phyloP scores from a whole-genome alignment of 768 basidiomycete genomes.

The Jaapia argillacea region DNA sequence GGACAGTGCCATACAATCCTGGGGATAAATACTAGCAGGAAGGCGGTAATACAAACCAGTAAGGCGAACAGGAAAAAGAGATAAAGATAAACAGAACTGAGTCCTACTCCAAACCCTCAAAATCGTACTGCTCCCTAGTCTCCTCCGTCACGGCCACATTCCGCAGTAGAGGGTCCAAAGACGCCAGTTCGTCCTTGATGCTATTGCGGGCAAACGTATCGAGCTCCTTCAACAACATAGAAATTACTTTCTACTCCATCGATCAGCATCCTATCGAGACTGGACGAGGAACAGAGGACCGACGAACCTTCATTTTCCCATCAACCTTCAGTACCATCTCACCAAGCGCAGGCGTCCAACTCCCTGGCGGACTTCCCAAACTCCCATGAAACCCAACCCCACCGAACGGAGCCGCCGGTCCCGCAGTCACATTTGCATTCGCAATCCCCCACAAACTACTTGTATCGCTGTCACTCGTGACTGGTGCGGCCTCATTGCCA shows the following conservation, averaged over 20 bases:
- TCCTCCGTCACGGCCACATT: slow-evolving; percentile 36
- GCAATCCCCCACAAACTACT: slow-evolving; percentile 67
- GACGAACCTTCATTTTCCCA: slow-evolving; percentile 68
- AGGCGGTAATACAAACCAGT: too few species aligned
- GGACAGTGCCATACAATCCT: too few species aligned
- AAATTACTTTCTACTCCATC: slow-evolving; percentile 70
- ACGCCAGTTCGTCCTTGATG: slow-evolving; percentile 76
- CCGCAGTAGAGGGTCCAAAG: slow-evolving; percentile 67
- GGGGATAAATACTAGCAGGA: too few species aligned
- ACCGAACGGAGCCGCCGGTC: slow-evolving; percentile 18
- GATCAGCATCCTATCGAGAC: slow-evolving; percentile 4
- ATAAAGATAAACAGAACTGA: not conserved
- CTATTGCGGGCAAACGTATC: slow-evolving; percentile 72
- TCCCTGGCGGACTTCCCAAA: slow-evolving; percentile 41
- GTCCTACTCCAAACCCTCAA: slow-evolving; percentile 19
- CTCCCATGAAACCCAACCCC: slow-evolving; percentile 15
- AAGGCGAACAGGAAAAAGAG: too few species aligned
- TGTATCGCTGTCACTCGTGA: too few species aligned
- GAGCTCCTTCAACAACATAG: slow-evolving; percentile 69
- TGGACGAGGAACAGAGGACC: slow-evolving; percentile 1
- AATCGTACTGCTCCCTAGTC: slow-evolving; percentile 30
- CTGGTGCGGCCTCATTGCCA: slow-evolving; percentile 6
- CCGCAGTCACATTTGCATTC: slow-evolving; percentile 17
- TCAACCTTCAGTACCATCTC: slow-evolving; percentile 79
- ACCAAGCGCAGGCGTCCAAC: slow-evolving; percentile 52